Base-by-base conservation (phyloP, 257 asterid genomes). In the Anisodus acutangulus region DNA sequence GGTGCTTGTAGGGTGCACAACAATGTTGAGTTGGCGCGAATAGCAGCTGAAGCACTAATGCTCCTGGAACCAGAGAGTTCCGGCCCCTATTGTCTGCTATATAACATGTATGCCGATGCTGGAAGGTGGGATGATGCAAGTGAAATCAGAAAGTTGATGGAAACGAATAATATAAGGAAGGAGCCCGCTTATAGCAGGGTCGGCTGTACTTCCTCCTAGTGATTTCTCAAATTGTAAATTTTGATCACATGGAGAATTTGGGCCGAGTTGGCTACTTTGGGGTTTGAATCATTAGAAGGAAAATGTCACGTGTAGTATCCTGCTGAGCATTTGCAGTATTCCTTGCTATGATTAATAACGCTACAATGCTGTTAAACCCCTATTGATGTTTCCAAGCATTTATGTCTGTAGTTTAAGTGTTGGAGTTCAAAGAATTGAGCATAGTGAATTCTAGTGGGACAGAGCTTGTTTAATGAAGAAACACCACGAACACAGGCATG, bases 91-190 rank as follows among this genome's bases (percentile, higher is more conserved):
- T 86, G 91, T 15, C 80, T 91, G 88, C 87, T 94, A 2, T 91
- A 91, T 80, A 93, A 92, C 88, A 91, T 93, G 94, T 94, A 90
- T 90, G 93, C 85, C 16, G 93, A 95, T 84, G 89, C 86, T 54
- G 97, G 91, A 66, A 91, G 92, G 87, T 94, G 97, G 97, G 92
- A 88, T 39, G 97, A 94, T 85, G 97, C 98, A 2, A 94, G 91
- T 86, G 91, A 87, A 63, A 89, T 94, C 57, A 89, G 97, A 92
- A 85, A 67, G 83, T 13, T 84, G 87, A 94, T 92, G 97, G 97
- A 93, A 67, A 87, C 80, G 64, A 90, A 89, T 39, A 88, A 86
- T 1, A 86, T 94, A 57, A 89, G 63, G 80, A 95, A 94, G 90
- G 90, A 85, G 85, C 82, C 87, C 43, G 98, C 93, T 60, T 93